These are phyloP conservation scores for Lophiotrema nucula DNA, from an alignment of 495 filamentous ascomycete species.

Conservation along the genomic window DNA sequence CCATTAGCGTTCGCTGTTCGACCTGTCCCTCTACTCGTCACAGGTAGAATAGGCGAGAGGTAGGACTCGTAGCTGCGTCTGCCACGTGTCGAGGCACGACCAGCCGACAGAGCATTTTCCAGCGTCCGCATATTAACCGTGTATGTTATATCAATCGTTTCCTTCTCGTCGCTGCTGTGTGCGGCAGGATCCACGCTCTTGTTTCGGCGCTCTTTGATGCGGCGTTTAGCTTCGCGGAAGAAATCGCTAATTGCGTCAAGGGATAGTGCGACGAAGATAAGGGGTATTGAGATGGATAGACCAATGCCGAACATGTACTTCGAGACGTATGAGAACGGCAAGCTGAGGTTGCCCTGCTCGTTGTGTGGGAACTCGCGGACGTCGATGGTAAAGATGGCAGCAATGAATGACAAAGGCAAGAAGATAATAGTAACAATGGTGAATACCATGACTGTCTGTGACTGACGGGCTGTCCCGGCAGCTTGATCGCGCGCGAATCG, in stretches of 20 bases:
- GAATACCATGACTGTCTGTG: constrained; percentile 73
- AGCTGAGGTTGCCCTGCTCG: constrained; percentile 32
- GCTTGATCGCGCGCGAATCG: constrained; percentile 67
- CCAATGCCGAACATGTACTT: constrained; percentile 68
- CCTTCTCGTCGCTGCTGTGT: background rate
- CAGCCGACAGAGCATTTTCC: constrained; percentile 21
- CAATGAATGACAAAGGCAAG: constrained; percentile 66
- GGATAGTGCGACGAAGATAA: constrained; percentile 58
- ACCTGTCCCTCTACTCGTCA: constrained; percentile 18
- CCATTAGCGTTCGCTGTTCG: background rate
- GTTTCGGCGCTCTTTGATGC: background rate
- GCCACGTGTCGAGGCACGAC: constrained; percentile 9
- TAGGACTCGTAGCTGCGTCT: background rate
- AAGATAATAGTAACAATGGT: constrained; percentile 72
- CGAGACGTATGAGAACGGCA: constrained; percentile 58
- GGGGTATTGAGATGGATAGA: constrained; percentile 62
- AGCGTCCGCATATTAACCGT: constrained; percentile 9
- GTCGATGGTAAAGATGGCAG: constrained; percentile 66
- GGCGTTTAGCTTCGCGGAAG: constrained; percentile 8
- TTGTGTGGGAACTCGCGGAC: constrained; percentile 53
- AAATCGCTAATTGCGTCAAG: constrained; percentile 56
- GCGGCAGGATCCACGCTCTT: background rate
- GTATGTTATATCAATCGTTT: constrained; percentile 3
- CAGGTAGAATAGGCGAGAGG: constrained; percentile 4
- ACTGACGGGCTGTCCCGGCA: constrained; percentile 61